Percentiles rank a stretch among this genome's conserved stretches.
These are phyloP conservation scores for Komagataea norvegica DNA, from an alignment of 1,139 yeast genomes.

Conservation along the genomic window DNA sequence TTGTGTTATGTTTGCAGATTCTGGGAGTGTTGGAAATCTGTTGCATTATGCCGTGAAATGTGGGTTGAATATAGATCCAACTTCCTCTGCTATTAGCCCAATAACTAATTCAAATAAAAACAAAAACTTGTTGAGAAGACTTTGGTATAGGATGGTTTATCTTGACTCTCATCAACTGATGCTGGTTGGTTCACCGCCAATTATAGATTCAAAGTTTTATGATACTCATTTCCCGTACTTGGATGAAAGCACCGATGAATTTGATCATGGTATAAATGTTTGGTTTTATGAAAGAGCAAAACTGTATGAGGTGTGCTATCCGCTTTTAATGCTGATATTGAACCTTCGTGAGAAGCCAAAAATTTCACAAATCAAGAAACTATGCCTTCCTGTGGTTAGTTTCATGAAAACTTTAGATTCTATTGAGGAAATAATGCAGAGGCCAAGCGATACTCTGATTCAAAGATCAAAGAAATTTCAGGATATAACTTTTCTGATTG, in stretches of 20 bases:
- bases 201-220: conserved; percentile 17
- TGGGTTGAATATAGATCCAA: conserved; percentile 24
- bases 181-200: conserved; percentile 21
- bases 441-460: conserved; percentile 17
- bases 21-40: conserved; percentile 19
- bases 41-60: conserved; percentile 20
- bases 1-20: conserved; percentile 15
- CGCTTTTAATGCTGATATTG: conserved; percentile 17
- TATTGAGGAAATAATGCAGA: conserved; percentile 15
- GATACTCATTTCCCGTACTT: conserved; percentile 24
- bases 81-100: conserved; percentile 1
- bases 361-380: conserved; percentile 11
- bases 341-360: conserved; percentile 18
- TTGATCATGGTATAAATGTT: conserved; percentile 19
- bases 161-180: conserved; percentile 21
- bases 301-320: conserved; percentile 15
- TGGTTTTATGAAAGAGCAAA: conserved; percentile 15
- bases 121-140: conserved; percentile 21
- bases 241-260: conserved; percentile 19
- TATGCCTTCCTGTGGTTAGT: conserved; percentile 15
- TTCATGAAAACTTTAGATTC: conserved; percentile 6
- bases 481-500: conserved; percentile 11
- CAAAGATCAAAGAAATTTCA: conserved; percentile 18
- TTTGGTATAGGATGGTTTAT: conserved; percentile 21
- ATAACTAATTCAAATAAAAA: conserved; percentile 3